phyloP scores from a whole-genome alignment of 306 rosid species.

The Rosa persica region DNA sequence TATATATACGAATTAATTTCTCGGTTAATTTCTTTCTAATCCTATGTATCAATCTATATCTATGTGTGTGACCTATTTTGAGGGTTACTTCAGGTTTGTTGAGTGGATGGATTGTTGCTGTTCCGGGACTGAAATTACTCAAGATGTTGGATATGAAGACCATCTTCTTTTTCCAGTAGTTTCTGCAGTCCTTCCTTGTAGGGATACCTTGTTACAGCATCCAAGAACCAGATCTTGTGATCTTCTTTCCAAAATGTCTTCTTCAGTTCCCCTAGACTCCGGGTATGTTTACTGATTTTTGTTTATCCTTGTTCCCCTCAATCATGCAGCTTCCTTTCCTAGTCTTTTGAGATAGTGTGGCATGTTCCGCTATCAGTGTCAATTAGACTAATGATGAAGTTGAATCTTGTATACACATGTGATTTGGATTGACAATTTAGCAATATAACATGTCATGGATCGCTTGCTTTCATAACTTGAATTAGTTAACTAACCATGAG shows the following conservation, averaged over 20 bases:
- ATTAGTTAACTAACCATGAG: background rate
- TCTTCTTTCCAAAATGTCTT: conserved; percentile 59
- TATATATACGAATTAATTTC: background rate
- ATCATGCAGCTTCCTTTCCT: background rate
- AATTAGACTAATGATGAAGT: background rate
- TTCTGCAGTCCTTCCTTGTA: conserved; percentile 52
- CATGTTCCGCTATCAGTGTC: background rate
- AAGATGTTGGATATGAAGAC: conserved; percentile 47
- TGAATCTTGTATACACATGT: too few species aligned
- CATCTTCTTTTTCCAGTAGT: conserved; percentile 47
- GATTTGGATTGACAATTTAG: background rate
- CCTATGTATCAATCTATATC: conserved; percentile 7
- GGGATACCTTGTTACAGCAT: conserved; percentile 62
- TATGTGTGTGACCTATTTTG: conserved; percentile 3
- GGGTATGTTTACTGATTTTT: conserved; percentile 40
- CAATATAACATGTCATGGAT: background rate
- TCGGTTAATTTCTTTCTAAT: background rate
- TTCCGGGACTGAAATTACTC: conserved; percentile 53
- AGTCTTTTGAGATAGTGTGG: background rate
- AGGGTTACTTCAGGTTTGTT: conserved; percentile 43
- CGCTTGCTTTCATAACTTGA: background rate
- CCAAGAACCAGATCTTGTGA: conserved; percentile 53
- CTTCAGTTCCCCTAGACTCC: conserved; percentile 55
- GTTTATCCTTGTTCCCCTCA: background rate
- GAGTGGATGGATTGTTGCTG: conserved; percentile 77